phyloP scores from a whole-genome alignment of 176 grass and related monocot species.

The Saccharum spontaneum region DNA sequence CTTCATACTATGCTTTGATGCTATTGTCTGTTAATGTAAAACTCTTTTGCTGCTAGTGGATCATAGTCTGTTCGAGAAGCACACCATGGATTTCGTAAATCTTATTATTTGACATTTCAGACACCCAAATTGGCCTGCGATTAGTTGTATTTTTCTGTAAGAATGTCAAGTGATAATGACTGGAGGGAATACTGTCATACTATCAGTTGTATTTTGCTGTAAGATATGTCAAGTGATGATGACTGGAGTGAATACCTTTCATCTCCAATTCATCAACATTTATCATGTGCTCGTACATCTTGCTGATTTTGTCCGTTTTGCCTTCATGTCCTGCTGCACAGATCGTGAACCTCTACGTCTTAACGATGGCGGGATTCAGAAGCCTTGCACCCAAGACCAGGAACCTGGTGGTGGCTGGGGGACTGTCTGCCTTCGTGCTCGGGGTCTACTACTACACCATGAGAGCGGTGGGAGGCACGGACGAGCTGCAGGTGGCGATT shows the following conservation, averaged over 20 bases:
- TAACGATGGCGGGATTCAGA: conserved; percentile 52
- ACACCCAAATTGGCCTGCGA: neutral
- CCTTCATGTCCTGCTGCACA: neutral
- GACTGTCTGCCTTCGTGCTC: conserved; percentile 65
- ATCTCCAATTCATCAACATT: neutral
- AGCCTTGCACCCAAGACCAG: conserved; percentile 64
- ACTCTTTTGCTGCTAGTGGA: neutral
- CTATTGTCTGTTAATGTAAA: neutral
- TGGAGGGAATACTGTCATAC: neutral
- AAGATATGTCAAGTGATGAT: neutral
- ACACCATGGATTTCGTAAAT: neutral
- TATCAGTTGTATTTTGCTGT: neutral
- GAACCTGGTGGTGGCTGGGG: conserved; percentile 84
- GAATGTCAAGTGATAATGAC: neutral
- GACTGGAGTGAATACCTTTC: neutral
- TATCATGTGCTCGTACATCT: neutral
- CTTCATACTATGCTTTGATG: neutral
- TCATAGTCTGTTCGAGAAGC: neutral
- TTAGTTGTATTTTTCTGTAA: neutral
- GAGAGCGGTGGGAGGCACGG: conserved; percentile 75
- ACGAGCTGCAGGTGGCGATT: conserved; percentile 89
- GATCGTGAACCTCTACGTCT: conserved; percentile 68
- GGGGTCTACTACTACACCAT: conserved; percentile 98
- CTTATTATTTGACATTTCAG: neutral
- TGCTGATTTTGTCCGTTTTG: neutral